Evolutionary conservation across 352 stramenopile species (phyloP).

Genomic region (Globisporangium paroecandrum): DNA sequence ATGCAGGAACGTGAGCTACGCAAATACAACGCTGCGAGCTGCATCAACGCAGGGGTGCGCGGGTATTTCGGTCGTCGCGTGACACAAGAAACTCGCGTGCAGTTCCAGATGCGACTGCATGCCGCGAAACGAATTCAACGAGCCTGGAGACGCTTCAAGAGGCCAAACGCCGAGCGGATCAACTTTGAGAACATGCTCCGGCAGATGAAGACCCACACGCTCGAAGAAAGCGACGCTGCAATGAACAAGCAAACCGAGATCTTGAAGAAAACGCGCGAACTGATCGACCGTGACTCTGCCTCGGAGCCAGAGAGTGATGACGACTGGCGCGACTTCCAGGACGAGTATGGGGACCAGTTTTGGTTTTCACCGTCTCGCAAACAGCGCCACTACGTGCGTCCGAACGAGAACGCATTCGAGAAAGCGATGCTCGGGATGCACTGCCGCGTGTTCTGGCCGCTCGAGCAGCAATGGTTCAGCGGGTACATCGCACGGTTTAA

Average conservation of each 20-base stretch:
- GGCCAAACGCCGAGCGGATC: slow-evolving; percentile 38
- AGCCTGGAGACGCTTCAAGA: slow-evolving; percentile 42
- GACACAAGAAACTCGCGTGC: slow-evolving; percentile 34
- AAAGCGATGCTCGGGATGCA: slow-evolving; percentile 54
- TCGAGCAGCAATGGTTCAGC: slow-evolving; percentile 77
- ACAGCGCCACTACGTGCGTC: slow-evolving; percentile 50
- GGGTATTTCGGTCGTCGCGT: slow-evolving; percentile 58
- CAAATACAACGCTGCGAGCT: slow-evolving; percentile 44
- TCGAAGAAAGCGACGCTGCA: slow-evolving; percentile 44
- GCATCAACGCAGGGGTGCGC: slow-evolving; percentile 57
- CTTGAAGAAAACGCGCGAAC: slow-evolving; percentile 39
- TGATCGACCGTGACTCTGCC: slow-evolving; percentile 63
- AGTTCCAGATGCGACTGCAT: slow-evolving; percentile 28
- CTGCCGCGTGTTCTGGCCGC: slow-evolving; percentile 68
- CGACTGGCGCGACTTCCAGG: slow-evolving; percentile 70
- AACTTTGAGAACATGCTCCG: slow-evolving; percentile 47
- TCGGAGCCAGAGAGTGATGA: slow-evolving; percentile 74
- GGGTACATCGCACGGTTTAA: slow-evolving; percentile 54
- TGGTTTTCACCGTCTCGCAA: slow-evolving; percentile 81
- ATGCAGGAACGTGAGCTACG: slow-evolving; percentile 29
- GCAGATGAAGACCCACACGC: slow-evolving; percentile 44
- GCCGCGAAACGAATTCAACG: slow-evolving; percentile 54
- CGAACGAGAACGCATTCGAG: slow-evolving; percentile 56
- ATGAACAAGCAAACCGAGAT: slow-evolving; percentile 41
- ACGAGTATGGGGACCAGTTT: slow-evolving; percentile 60